A percentile compares a stretch with the other conserved stretches of the same genome.
These are phyloP conservation scores for Cyphellophora europaea DNA, from an alignment of 2,329 filamentous ascomycete genomes.

Conservation along the genomic window DNA sequence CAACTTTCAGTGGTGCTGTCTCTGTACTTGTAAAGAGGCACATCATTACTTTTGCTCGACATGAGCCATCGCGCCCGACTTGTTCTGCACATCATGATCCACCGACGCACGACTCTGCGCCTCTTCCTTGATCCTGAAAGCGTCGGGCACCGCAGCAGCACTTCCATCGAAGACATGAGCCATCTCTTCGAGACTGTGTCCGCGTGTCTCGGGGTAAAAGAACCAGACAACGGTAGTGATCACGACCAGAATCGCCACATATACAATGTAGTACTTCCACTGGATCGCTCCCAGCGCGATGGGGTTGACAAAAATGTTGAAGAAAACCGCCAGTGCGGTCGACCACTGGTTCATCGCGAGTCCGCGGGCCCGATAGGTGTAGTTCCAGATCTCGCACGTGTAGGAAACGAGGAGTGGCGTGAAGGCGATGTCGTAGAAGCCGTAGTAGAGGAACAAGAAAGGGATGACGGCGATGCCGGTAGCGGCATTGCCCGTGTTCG, in stretches of 20 bases:
- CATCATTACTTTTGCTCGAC: too few species aligned
- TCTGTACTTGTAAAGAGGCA: too few species aligned
- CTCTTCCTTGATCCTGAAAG: too few species aligned
- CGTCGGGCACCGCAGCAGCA: conserved; percentile 9
- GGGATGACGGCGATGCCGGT: conserved; percentile 33
- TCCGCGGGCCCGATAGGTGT: conserved; percentile 37
- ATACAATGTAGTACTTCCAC: conserved; percentile 45
- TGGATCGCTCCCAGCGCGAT: conserved; percentile 40
- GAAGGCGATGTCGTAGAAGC: background rate
- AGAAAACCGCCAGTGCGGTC: conserved; percentile 33
- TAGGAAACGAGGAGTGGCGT: conserved; percentile 26
- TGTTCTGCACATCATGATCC: too few species aligned
- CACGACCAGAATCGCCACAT: conserved; percentile 22
- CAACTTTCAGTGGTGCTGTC: too few species aligned
- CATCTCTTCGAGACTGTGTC: conserved; percentile 22
- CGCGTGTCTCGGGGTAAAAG: conserved; percentile 22
- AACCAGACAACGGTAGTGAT: conserved; percentile 18
- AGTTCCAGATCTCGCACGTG: conserved; percentile 38
- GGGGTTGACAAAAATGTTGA: conserved; percentile 40
- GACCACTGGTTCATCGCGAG: conserved; percentile 22
- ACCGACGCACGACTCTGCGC: too few species aligned
- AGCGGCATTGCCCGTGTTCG: conserved; percentile 21
- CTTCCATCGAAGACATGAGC: conserved; percentile 21
- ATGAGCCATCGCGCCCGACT: too few species aligned
- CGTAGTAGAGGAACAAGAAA: conserved; percentile 22